phyloP scores from a whole-genome alignment of 805 yeast species.

The Starmerella khaoyaiensis region DNA sequence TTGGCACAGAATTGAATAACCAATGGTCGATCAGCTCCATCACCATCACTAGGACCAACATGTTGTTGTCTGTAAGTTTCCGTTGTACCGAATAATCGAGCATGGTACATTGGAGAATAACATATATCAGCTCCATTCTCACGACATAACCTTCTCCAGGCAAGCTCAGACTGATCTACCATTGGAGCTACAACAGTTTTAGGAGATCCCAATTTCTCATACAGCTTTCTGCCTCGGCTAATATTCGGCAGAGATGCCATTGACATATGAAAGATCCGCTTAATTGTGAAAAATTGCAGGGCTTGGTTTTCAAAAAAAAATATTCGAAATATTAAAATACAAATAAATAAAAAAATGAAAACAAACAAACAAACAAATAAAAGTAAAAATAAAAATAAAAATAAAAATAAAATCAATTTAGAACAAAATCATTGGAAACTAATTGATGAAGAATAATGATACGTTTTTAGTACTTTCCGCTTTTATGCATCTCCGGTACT shows the following conservation, averaged over 20 bases:
- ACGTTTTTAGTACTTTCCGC: no score
- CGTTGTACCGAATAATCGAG: slow-evolving; percentile 73
- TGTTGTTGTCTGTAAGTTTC: slow-evolving; percentile 66
- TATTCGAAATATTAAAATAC: neutral
- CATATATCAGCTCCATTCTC: slow-evolving; percentile 85
- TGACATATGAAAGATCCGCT: neutral
- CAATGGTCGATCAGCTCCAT: slow-evolving; percentile 63
- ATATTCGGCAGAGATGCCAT: slow-evolving; percentile 18
- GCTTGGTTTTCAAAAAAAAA: no score
- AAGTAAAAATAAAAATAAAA: neutral
- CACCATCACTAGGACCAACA: slow-evolving; percentile 61
- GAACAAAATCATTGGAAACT: no score
- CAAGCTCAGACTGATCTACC: slow-evolving; percentile 95
- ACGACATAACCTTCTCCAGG: slow-evolving; percentile 83
- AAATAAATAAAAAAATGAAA: neutral
- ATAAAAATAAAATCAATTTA: no score
- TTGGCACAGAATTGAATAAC: slow-evolving; percentile 95
- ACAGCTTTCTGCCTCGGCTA: slow-evolving; percentile 52
- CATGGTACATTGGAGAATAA: slow-evolving; percentile 95
- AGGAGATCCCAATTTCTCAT: slow-evolving; percentile 57
- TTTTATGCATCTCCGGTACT: slow-evolving; percentile 31
- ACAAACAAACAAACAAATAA: neutral
- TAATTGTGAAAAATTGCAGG: slow-evolving; percentile 4
- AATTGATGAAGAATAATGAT: no score
- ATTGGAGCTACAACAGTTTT: slow-evolving; percentile 88